These are phyloP conservation scores for Musa balbisiana DNA, from an alignment of 202 grass and related monocot species.

Conservation along the genomic window DNA sequence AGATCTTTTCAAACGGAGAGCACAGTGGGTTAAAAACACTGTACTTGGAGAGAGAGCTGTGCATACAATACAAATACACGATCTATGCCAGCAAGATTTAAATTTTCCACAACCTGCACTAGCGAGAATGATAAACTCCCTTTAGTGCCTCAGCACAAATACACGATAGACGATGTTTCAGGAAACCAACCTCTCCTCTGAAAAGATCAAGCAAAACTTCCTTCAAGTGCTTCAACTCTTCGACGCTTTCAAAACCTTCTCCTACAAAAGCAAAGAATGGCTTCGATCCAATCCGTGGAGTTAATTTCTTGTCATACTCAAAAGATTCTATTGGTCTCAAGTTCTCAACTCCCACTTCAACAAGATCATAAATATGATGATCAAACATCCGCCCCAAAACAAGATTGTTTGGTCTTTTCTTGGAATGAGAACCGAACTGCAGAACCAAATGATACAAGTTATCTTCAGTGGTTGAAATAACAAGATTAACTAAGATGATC, in stretches of 20 bases:
- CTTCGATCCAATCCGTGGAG: constrained; percentile 73
- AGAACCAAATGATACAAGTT: constrained; percentile 4
- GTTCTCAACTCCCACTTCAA: constrained; percentile 94
- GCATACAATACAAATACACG: constrained; percentile 69
- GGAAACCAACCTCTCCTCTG: constrained; percentile 59
- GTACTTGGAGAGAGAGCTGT: constrained; percentile 65
- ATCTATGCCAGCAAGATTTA: constrained; percentile 73
- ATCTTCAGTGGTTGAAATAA: not conserved
- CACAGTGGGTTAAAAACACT: constrained; percentile 74
- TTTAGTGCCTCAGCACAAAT: not conserved
- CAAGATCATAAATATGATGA: constrained; percentile 89
- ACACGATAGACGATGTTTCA: not conserved
- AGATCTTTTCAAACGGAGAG: constrained; percentile 73
- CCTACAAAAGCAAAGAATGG: constrained; percentile 88
- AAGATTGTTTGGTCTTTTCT: constrained; percentile 90
- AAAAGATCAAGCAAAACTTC: constrained; percentile 91
- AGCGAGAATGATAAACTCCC: not conserved
- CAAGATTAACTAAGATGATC: not conserved
- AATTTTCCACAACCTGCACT: constrained; percentile 64
- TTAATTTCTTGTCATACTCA: constrained; percentile 72
- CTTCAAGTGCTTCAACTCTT: constrained; percentile 84
- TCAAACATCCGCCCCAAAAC: constrained; percentile 77
- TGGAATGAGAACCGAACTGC: constrained; percentile 91
- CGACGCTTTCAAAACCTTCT: constrained; percentile 67
- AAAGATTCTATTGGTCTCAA: constrained; percentile 69